These are phyloP conservation scores for Lichina pygmaea DNA, from an alignment of 495 filamentous ascomycete genomes.

Conservation along the genomic window DNA sequence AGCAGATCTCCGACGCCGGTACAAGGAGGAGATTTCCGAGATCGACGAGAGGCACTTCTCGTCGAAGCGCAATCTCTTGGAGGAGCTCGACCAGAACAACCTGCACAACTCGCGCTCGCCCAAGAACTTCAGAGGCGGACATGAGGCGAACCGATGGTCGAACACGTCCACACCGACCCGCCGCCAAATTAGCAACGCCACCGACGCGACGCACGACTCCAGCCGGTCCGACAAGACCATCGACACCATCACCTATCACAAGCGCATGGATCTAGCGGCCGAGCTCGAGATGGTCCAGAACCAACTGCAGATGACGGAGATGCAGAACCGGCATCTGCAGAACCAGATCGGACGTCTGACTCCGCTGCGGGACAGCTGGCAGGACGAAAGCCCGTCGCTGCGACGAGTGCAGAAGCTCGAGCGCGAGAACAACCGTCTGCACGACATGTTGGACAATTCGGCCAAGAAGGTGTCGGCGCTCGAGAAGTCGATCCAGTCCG, in stretches of 20 bases:
- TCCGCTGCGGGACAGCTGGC: constrained; percentile 28
- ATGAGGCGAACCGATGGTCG: constrained; percentile 44
- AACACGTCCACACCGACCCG: constrained; percentile 51
- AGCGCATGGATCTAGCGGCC: constrained; percentile 68
- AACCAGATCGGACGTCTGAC: constrained; percentile 50
- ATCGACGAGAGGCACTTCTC: constrained; percentile 44
- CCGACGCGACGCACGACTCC: constrained; percentile 37
- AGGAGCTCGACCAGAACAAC: constrained; percentile 74
- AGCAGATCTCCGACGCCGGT: constrained; percentile 43
- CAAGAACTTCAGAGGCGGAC: constrained; percentile 43
- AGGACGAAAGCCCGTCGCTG: constrained; percentile 63
- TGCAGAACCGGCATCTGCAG: constrained; percentile 87
- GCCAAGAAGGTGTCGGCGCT: constrained; percentile 75
- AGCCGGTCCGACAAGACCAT: constrained; percentile 68
- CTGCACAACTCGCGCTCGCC: constrained; percentile 52
- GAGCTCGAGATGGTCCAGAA: constrained; percentile 87
- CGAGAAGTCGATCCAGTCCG: constrained; percentile 63
- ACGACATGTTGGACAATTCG: constrained; percentile 89
- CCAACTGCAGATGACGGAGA: constrained; percentile 80
- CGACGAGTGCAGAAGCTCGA: constrained; percentile 77
- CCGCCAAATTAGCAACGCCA: constrained; percentile 37
- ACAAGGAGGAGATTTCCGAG: constrained; percentile 46
- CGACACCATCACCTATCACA: constrained; percentile 71
- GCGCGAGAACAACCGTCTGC: constrained; percentile 71
- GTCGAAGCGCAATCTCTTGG: constrained; percentile 43